Conservation (phyloP, 2,329 filamentous ascomycete genomes). For the Colletotrichum chlorophyti region DNA sequence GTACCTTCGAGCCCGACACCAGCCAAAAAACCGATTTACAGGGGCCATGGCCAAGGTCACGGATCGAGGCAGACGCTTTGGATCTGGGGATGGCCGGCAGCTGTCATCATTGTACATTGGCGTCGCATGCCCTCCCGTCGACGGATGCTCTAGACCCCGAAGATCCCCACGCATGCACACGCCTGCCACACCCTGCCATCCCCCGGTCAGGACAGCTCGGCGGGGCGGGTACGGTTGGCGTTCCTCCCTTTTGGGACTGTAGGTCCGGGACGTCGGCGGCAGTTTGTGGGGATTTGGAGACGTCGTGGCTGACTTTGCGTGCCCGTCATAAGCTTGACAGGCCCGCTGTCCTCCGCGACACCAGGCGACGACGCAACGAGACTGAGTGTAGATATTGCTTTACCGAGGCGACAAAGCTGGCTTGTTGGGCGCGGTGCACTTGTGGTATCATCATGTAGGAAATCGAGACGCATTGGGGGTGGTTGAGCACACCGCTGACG, state of each 20-base stretch:
- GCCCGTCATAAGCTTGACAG: too few relatives aligned
- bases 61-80: conserved; percentile 1
- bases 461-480: too few relatives aligned
- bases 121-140: conserved; percentile 15
- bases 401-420: conserved; percentile 14
- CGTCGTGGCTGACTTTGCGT: too few relatives aligned
- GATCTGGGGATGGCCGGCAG: not conserved
- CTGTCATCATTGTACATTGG: conserved; percentile 26
- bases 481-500: too few relatives aligned
- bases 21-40: conserved; percentile 1
- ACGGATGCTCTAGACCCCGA: conserved; percentile 20
- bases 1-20: not conserved
- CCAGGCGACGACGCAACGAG: too few relatives aligned
- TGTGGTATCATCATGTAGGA: too few relatives aligned
- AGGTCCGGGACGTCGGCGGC: conserved; percentile 7
- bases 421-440: not conserved
- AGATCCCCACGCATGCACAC: not conserved
- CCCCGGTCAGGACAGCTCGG: not conserved
- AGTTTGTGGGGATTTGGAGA: not conserved
- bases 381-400: not conserved
- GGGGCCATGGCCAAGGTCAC: not conserved
- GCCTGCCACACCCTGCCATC: not conserved
- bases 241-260: conserved; percentile 20
- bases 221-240: conserved; percentile 7
- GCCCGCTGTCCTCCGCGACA: too few relatives aligned